Percentiles rank a stretch among this genome's conserved stretches.
Evolutionary conservation across 2,329 filamentous ascomycete genomes (phyloP).

Genomic region (Macrophomina phaseolina): DNA sequence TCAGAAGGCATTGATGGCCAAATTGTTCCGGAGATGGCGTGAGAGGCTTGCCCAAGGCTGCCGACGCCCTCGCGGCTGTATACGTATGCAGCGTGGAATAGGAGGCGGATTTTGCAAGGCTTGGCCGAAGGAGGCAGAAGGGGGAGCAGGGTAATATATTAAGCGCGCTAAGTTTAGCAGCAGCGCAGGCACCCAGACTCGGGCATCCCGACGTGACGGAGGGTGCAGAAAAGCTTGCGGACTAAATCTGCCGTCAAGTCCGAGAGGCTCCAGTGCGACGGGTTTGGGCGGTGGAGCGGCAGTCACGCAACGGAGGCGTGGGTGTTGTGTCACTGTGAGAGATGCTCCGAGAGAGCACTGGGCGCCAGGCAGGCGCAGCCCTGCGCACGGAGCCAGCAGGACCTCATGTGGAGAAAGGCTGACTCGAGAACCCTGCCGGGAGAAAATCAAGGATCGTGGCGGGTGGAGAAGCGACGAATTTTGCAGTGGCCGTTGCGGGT

Average conservation of each 20-base stretch:
- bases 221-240: background rate
- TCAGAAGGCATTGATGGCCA: background rate
- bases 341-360: background rate
- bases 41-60: background rate
- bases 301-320: conserved; percentile 3
- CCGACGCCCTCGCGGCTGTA: background rate
- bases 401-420: conserved; percentile 1
- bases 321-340: conserved; percentile 11
- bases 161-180: background rate
- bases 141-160: background rate
- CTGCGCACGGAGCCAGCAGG: conserved; percentile 5
- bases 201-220: background rate
- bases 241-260: background rate
- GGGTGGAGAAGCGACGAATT: conserved; percentile 2
- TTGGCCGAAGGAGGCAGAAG: background rate
- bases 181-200: background rate
- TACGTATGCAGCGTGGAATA: background rate
- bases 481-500: background rate
- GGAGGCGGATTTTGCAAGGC: background rate
- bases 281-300: background rate
- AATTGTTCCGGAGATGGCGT: background rate
- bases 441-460: conserved; percentile 17
- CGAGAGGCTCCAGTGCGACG: background rate
- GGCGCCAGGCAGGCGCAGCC: conserved; percentile 1
- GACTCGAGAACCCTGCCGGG: conserved; percentile 5